Base-by-base conservation (phyloP, 1,284 basidiomycete species). In the Sporisorium exsertum region DNA sequence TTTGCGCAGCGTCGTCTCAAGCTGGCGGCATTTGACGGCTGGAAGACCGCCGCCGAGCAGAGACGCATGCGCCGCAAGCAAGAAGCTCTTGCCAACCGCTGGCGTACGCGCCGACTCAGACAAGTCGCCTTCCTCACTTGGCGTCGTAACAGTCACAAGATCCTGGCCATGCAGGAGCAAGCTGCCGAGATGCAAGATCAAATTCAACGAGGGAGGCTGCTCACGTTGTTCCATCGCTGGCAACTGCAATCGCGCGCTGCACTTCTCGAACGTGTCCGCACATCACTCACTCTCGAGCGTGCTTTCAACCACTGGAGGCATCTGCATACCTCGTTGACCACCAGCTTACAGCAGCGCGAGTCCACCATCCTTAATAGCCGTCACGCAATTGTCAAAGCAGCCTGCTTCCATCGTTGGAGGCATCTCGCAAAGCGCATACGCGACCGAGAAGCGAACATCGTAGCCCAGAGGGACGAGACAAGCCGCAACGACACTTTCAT, bases 1-100 rank as follows among this genome's bases (percentile, higher is more conserved):
- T 80, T 73, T 47, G 29, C 56, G 13, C 43, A 67, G 20, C 78
- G 71, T 20, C 64, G 76, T 5, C 58, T 76, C 7, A 66, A 69
- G 53, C 60, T 65, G 3, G 69, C 63, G 10, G 64, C 60, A 8
- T 43, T 79, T 8, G 64, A 67, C 9, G 26, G 29, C 13, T 79
- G 77, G 77, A 58, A 61, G 22, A 16, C 37, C 6, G 61, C 67
- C 1, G 24, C 61, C 1, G 62, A 63, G 18, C 57, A 71, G 37
- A 57, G 45, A 13, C 51, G 32, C 2, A 9, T 37, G 6, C 57
- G 26, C 2, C 49, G 59, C 26, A 70, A 68, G 33, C 62, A 66
- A 24, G 68, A 78, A 27, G 72, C 72, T 8, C 40, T 80, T 12
- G 73, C 79, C 4, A 43, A 52, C 6, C 65, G 79, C 22, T 80